Base-by-base conservation (phyloP, 192 early-diverging fungal species). In the Podochytrium sp. region DNA sequence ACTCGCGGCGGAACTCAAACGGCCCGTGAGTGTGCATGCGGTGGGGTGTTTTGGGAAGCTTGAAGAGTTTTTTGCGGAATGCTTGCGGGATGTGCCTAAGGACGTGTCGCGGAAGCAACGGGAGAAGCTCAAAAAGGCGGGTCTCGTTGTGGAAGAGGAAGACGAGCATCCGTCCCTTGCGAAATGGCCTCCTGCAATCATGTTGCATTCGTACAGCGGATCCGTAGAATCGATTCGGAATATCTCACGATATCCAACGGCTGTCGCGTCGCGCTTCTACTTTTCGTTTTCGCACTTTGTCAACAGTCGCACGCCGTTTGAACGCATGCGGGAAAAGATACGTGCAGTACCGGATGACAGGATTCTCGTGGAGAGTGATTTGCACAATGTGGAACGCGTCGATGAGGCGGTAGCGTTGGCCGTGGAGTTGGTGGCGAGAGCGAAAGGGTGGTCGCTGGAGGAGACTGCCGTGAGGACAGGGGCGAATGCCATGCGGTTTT, bases 201-300 rank as follows among this genome's bases (percentile, higher is more conserved):
- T 92, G 77, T 80, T 95, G 59, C 96, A 98, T 71, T 95, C 94
- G 20, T 98, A 87, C 72, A 90, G 90, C 5, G 94, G 93, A 27
- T 92, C 91, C 29, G 66, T 84, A 29, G 92, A 96, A 52, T 89
- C 90, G 76, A 70, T 93, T 20, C 78, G 76, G 33, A 71, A 73
- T 2, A 82, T 93, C 29, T 41, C 82, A 2, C 71, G 79, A 47
- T 74, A 83, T 58, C 75, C 74, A 18, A 50, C 58, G 73, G 41
- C 76, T 59, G 52, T 76, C 25, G 64, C 70, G 57, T 41, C 50
- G 56, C 77, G 84, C 16, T 79, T 93, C 1, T 98, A 91, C 61
- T 90, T 95, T 65, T 90, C 88, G 23, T 95, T 95, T 81, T 94
- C 92, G 6, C 71, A 81, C 33, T 76, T 85, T 57, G 92, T 98